Percentiles rank a stretch among this genome's conserved stretches.
phyloP scores from a whole-genome alignment of 2,329 filamentous ascomycete species.

The Fusarium sororula region DNA sequence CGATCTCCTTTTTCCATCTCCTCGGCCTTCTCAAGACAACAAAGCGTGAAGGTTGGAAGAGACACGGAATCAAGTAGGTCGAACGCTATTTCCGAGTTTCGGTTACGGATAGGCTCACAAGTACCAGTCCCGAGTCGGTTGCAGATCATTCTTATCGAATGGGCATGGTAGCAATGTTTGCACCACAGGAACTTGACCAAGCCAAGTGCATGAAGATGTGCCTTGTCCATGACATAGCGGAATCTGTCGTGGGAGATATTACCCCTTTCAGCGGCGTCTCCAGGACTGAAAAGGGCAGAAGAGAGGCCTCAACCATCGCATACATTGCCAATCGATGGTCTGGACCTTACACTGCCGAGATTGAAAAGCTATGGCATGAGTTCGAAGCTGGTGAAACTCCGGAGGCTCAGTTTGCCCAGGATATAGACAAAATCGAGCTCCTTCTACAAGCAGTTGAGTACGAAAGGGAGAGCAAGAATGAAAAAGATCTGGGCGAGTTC shows the following conservation, averaged over 20 bases:
- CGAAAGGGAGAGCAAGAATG: constrained; percentile 73
- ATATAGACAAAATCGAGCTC: constrained; percentile 96
- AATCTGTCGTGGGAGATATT: constrained; percentile 95
- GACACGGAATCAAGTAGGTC: constrained; percentile 73
- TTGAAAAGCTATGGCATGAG: constrained; percentile 88
- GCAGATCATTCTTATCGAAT: constrained; percentile 99
- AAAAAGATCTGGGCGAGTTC: constrained; percentile 85
- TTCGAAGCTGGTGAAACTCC: constrained; percentile 88
- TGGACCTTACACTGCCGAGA: constrained; percentile 71
- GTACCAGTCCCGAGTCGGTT: constrained; percentile 81
- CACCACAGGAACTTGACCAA: constrained; percentile 78
- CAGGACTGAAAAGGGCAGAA: constrained; percentile 87
- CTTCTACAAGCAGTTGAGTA: constrained; percentile 97
- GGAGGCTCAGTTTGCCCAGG: constrained; percentile 91
- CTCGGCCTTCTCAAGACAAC: constrained; percentile 94
- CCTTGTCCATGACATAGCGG: constrained; percentile 96
- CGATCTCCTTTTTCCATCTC: constrained; percentile 91
- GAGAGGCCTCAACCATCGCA: constrained; percentile 90
- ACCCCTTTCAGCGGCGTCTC: constrained; percentile 89
- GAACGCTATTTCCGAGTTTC: background rate
- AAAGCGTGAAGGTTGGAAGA: constrained; percentile 93
- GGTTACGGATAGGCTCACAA: background rate
- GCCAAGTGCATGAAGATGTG: constrained; percentile 93
- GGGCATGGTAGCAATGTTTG: constrained; percentile 93
- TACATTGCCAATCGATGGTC: constrained; percentile 80